These are phyloP conservation scores for Juncus effusus DNA, from an alignment of 176 grass and related monocot genomes.

Conservation along the genomic window DNA sequence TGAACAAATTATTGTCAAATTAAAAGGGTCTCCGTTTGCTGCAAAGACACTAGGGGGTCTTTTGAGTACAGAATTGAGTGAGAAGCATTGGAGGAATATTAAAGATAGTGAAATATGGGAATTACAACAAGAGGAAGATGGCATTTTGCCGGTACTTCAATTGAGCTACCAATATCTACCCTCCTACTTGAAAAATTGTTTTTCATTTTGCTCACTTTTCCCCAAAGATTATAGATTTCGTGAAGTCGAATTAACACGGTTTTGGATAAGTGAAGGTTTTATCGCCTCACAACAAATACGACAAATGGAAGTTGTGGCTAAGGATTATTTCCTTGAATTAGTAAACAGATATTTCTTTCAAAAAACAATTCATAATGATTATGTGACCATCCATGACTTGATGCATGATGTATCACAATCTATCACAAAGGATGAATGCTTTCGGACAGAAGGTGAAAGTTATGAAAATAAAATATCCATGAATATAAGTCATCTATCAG, in stretches of 20 bases:
- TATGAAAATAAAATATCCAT: not conserved
- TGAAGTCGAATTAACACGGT: not conserved
- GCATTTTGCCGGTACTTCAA: slow-evolving; percentile 31
- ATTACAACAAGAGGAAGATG: slow-evolving; percentile 2
- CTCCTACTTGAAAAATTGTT: slow-evolving; percentile 31
- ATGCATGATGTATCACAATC: slow-evolving; percentile 35
- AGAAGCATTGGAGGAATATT: slow-evolving; percentile 24
- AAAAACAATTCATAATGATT: not conserved
- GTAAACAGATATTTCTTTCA: not conserved
- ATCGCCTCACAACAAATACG: not conserved
- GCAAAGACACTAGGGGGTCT: slow-evolving; percentile 40
- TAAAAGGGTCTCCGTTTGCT: slow-evolving; percentile 27
- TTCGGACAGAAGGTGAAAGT: not conserved
- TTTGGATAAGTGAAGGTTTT: slow-evolving; percentile 12
- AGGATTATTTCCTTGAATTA: slow-evolving; percentile 7
- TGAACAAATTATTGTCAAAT: slow-evolving; percentile 17
- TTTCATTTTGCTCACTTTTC: slow-evolving; percentile 39
- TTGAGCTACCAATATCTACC: slow-evolving; percentile 53
- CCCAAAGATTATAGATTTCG: slow-evolving; percentile 20
- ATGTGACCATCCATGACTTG: slow-evolving; percentile 32
- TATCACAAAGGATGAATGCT: slow-evolving; percentile 26
- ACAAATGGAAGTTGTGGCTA: slow-evolving; percentile 4
- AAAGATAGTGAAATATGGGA: slow-evolving; percentile 28
- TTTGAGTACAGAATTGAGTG: not conserved
- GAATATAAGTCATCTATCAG: not conserved